Base-by-base conservation (phyloP, 176 grass and related monocot genomes). In the Ensete glaucum region DNA sequence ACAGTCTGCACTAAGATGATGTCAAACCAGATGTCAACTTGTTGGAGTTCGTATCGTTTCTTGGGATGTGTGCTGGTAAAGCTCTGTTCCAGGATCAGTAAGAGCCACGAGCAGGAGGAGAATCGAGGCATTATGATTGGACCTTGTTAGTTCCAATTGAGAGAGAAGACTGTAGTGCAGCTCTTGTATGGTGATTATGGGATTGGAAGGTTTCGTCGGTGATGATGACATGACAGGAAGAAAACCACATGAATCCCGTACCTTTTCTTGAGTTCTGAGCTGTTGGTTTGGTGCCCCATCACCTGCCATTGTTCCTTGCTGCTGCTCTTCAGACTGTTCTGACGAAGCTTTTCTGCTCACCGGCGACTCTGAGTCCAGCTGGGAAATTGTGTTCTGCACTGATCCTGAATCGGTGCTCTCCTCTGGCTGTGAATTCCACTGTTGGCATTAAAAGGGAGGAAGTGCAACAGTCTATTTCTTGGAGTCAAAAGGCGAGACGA, bases 331-430 rank as follows among this genome's bases (percentile, higher is more conserved):
- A 48, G 72, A 77, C 78, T 72, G 76, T 59, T 72, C 78, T 15
- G 73, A 75, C n/a, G 73, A 70, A 48, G 67, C 62, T 62, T 65
- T 85, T 67, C 56, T 79, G 75, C 83, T 85, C 69, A 77, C 78
- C 11, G 78, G 78, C 5, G 83, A 85, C n/a, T 85, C 82, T 43
- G 82, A 76, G 29, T 85, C 83, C 52, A 76, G 71, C 58, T 85
- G 83, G n/a, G 83, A 85, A 23, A 77, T 59, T 76, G 83, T 73
- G 58, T 85, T 81, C 24, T 81, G 83, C 21, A 56, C 83, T 9
- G 83, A 85, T 49, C 78, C 83, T 57, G 83, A 85, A 74, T 85
- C 83, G 19, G 73, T 77, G 73, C 83, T 85, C 57, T 76, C 83
- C 71, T 62, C 83, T 49, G 67, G 52, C 50, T 85, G 67, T 67